Evolutionary conservation across 441 rosid genomes (phyloP), one percentile per base, ranked within the genome.

Genomic region (Oxalis stricta): DNA sequence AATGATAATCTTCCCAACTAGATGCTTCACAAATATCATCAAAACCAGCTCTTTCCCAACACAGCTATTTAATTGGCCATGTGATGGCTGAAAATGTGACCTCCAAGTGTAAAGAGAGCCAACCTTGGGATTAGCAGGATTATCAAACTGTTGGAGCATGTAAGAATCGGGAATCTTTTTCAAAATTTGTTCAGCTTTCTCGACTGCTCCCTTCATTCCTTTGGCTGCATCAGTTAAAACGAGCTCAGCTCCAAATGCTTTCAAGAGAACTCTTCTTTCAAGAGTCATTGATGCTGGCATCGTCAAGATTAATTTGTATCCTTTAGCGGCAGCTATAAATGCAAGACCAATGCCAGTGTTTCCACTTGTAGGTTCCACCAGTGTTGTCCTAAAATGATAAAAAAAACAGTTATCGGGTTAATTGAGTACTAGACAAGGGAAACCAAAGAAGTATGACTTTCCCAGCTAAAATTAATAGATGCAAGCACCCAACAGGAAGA

Each of bases 261-360:
- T 82, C 12, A 89, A 44, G 50, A 89, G 83, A 67, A 85, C 94
- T 41, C 98, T 67, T 54, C 98, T 80, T 63, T 89, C 98, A 71
- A 82, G 46, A 74, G 96, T 89, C 96, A 85, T 89, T 48, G 98
- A 89, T 11, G 94, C 82, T 2, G 98, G 98, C 96, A 89, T 89
- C 11, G 96, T 85, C 61, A 85, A 56, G 48, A 89, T 85, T 43
- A 89, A 81, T 54, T 50, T 74, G 56, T 85, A 89, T 34, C 98
- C 89, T 64, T 69, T 89, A 35, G 98, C 68, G 55, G 96, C 98
- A 61, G 98, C 94, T 33, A 85, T 76, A 54, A 85, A 89, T 20
- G 96, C 96, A 69, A 89, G 94, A 34, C 92, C 98, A 29, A 85
- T 89, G 59, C 98, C 98, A 0, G 96, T 85, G 68, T 89, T 89